Conservation (phyloP, 352 stramenopile genomes). For the Pythium utonaiense region DNA sequence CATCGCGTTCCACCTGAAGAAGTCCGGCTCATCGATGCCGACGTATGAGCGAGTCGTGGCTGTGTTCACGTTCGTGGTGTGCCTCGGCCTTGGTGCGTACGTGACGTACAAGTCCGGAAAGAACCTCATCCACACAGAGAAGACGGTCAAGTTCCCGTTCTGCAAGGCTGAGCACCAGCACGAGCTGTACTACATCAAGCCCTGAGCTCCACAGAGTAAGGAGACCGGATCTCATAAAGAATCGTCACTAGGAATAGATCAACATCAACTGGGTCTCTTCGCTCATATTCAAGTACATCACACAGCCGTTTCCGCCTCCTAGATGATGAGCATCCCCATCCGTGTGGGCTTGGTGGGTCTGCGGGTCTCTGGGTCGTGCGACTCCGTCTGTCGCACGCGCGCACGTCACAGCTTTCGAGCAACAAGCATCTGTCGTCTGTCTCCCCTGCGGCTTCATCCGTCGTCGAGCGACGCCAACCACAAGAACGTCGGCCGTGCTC, state of each 20-base stretch:
- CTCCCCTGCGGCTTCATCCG: no score
- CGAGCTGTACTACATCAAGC: constrained; percentile 24
- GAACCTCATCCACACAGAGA: constrained; percentile 37
- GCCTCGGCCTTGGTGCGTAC: constrained; percentile 38
- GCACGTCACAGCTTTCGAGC: constrained; percentile 3
- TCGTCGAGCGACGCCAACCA: not conserved
- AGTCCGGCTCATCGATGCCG: constrained; percentile 38
- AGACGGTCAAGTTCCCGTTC: constrained; percentile 25
- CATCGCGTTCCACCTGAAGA: constrained; percentile 68
- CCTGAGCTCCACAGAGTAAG: no score
- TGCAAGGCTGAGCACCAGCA: constrained; percentile 25
- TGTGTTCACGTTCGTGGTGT: constrained; percentile 37
- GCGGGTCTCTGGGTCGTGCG: no score
- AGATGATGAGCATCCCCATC: no score
- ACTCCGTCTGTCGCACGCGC: constrained; percentile 20
- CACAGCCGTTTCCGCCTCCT: no score
- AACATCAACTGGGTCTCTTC: no score
- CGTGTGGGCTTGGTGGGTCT: no score
- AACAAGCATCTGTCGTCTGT: not conserved
- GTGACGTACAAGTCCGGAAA: constrained; percentile 51
- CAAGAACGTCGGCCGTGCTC: not conserved
- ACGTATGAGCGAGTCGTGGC: constrained; percentile 37
- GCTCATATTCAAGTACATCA: no score
- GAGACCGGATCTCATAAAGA: not conserved
- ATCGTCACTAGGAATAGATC: not conserved